These are phyloP conservation scores for Penicillium antarcticum DNA, from an alignment of 495 filamentous ascomycete genomes.

Conservation along the genomic window DNA sequence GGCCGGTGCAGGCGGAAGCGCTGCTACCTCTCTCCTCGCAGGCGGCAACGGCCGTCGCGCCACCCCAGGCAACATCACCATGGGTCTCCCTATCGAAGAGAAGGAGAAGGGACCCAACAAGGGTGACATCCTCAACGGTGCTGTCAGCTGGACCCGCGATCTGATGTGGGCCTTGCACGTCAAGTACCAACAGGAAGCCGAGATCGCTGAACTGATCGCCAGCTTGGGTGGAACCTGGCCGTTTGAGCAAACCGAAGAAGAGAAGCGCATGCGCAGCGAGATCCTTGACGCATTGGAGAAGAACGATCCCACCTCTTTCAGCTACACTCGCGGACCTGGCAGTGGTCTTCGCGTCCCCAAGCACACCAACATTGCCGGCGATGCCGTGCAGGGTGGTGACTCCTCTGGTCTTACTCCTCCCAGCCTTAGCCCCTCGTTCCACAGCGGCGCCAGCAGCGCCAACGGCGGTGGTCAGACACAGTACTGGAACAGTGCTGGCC, in stretches of 20 bases:
- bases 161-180: slow-evolving; percentile 92
- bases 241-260: slow-evolving; percentile 85
- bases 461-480: slow-evolving; percentile 53
- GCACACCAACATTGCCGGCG: slow-evolving; percentile 87
- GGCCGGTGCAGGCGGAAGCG: slow-evolving; percentile 67
- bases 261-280: slow-evolving; percentile 91
- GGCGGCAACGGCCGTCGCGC: slow-evolving; percentile 81
- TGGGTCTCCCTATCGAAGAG: slow-evolving; percentile 87
- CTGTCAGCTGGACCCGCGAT: slow-evolving; percentile 94
- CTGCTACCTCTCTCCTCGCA: slow-evolving; percentile 80
- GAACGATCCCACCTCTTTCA: slow-evolving; percentile 68
- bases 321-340: slow-evolving; percentile 80
- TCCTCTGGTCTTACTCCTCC: slow-evolving; percentile 47
- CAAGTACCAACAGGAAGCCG: slow-evolving; percentile 83
- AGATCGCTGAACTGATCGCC: slow-evolving; percentile 69
- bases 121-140: slow-evolving; percentile 95
- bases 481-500: slow-evolving; percentile 69
- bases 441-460: slow-evolving; percentile 53
- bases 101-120: slow-evolving; percentile 99
- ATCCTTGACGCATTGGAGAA: slow-evolving; percentile 78
- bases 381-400: slow-evolving; percentile 54
- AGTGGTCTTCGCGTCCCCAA: slow-evolving; percentile 85
- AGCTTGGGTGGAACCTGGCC: slow-evolving; percentile 71
- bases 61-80: slow-evolving; percentile 79
- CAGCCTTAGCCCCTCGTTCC: slow-evolving; percentile 70